Conservation (phyloP, 306 rosid species). For the Medicago truncatula region MtrunA17r5.0-ANR NC_053049.1:44269001-44269500, state of each 20-base stretch:
- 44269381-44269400: slow-evolving; percentile 10
- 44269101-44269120: slow-evolving; percentile 73
- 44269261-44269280: slow-evolving; percentile 71
- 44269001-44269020: slow-evolving; percentile 81
- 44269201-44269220: slow-evolving; percentile 81
- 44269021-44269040: slow-evolving; percentile 75
- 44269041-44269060: slow-evolving; percentile 31
- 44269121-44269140: slow-evolving; percentile 92
- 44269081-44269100: slow-evolving; percentile 38
- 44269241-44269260: slow-evolving; percentile 64
- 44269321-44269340: slow-evolving; percentile 41
- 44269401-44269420: slow-evolving; percentile 34
- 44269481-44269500: slow-evolving; percentile 24
- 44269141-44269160: slow-evolving; percentile 89
- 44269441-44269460: slow-evolving; percentile 36
- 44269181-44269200: slow-evolving; percentile 86
- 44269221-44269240: slow-evolving; percentile 51
- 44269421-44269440: slow-evolving; percentile 15
- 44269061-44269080: slow-evolving; percentile 26
- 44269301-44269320: slow-evolving; percentile 62
- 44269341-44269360: slow-evolving; percentile 30
- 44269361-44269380: slow-evolving; percentile 40
- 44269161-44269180: slow-evolving; percentile 77
- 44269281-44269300: slow-evolving; percentile 73
- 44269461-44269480: slow-evolving; percentile 22